A percentile compares a stretch with the other conserved stretches of the same genome.
Conservation (phyloP, 345 rosid genomes). For the Hypericum perforatum region DNA sequence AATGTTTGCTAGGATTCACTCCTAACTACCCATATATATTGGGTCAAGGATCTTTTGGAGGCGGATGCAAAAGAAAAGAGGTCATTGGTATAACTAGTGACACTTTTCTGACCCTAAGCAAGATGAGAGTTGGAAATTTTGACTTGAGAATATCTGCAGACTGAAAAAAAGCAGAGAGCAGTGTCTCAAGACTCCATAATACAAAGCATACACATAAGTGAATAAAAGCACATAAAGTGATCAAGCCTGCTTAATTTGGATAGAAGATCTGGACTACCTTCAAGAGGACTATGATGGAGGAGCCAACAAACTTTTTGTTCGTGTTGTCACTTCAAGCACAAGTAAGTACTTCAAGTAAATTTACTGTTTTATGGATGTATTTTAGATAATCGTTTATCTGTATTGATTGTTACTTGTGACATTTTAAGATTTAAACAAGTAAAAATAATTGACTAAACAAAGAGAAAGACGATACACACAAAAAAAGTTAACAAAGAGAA, state of each 20-base stretch:
- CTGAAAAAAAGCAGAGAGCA: background rate
- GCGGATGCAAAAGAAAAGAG: constrained; percentile 23
- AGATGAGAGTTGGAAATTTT: constrained; percentile 6
- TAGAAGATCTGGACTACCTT: constrained; percentile 36
- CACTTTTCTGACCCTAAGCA: constrained; percentile 13
- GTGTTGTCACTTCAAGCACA: constrained; percentile 31
- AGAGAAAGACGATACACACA: too few relatives aligned
- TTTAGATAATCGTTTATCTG: too few relatives aligned
- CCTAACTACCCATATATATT: constrained; percentile 15
- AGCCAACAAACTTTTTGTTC: constrained; percentile 25
- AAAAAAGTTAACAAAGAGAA: too few relatives aligned
- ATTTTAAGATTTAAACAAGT: too few relatives aligned
- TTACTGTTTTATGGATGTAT: too few relatives aligned
- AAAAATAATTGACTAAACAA: too few relatives aligned
- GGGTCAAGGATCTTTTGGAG: constrained; percentile 15
- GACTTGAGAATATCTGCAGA: accelerated
- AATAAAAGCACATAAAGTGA: background rate
- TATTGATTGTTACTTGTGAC: too few relatives aligned
- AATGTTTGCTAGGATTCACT: constrained; percentile 38
- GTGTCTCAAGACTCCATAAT: constrained; percentile 15
- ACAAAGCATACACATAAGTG: constrained; percentile 25
- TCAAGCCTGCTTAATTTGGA: constrained; percentile 49
- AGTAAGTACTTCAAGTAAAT: constrained; percentile 22
- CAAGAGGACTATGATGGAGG: constrained; percentile 34
- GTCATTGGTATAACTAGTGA: background rate